Evolutionary conservation across 148 eudicot species (phyloP).

Genomic region (Chenopodium album): DNA sequence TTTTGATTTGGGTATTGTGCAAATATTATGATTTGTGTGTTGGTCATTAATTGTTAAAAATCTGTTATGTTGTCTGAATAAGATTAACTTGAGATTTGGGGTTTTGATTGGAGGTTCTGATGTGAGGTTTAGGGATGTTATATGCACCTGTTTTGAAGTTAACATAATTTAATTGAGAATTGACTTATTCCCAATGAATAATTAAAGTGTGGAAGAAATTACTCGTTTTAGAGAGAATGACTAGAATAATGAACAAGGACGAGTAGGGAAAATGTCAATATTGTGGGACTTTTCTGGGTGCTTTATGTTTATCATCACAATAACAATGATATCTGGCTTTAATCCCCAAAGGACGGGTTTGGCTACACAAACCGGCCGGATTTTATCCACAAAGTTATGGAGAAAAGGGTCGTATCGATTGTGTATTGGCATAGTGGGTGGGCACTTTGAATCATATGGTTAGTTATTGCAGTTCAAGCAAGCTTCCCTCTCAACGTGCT

Average conservation of each 20-base stretch:
- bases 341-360: background rate
- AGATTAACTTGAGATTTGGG: background rate
- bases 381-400: background rate
- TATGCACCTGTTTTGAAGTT: background rate
- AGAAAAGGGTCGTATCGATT: background rate
- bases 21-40: background rate
- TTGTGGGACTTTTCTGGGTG: background rate
- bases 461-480: background rate
- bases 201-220: background rate
- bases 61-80: background rate
- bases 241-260: background rate
- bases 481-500: background rate
- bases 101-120: background rate
- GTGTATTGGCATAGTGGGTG: background rate
- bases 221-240: background rate
- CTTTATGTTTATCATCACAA: background rate
- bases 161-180: background rate
- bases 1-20: conserved; percentile 4
- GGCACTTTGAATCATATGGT: background rate
- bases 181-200: background rate
- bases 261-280: background rate
- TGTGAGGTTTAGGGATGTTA: background rate
- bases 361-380: background rate
- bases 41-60: conserved; percentile 1
- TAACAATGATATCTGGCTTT: background rate